Percentiles rank a stretch among this genome's conserved stretches.
These are phyloP conservation scores for Phytophthora tubulina DNA, from an alignment of 352 stramenopile species.

Conservation along the genomic window DNA sequence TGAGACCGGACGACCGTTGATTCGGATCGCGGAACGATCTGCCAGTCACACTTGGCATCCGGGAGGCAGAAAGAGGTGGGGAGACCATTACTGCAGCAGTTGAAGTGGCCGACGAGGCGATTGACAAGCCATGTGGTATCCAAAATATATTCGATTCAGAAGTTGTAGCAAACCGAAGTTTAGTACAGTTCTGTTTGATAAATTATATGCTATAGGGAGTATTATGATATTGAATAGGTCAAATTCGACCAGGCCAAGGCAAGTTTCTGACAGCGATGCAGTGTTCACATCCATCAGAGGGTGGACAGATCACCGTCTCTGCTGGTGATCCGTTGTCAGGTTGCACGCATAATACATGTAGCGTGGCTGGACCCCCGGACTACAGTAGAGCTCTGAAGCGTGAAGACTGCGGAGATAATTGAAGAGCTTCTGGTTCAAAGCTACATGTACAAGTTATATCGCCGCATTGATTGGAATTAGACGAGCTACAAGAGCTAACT, in stretches of 20 bases:
- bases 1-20: slow-evolving; percentile 17
- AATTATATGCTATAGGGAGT: too few relatives aligned
- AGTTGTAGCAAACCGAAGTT: too few relatives aligned
- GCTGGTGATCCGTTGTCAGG: slow-evolving; percentile 4
- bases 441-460: too few relatives aligned
- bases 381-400: background rate
- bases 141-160: background rate
- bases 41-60: slow-evolving; percentile 7
- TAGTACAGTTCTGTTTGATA: too few relatives aligned
- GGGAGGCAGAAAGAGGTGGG: slow-evolving; percentile 15
- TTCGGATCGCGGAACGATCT: slow-evolving; percentile 2
- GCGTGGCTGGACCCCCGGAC: slow-evolving; percentile 14
- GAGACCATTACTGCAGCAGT: slow-evolving; percentile 24
- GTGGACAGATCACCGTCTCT: slow-evolving; percentile 13
- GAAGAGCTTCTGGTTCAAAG: background rate
- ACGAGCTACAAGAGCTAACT: too few relatives aligned
- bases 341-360: background rate
- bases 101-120: background rate
- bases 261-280: background rate
- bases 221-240: background rate
- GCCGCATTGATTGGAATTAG: too few relatives aligned
- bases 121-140: background rate
- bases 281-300: slow-evolving; percentile 7
- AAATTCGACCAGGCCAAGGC: background rate
- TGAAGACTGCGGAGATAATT: background rate